phyloP scores from a whole-genome alignment of 2,329 filamentous ascomycete species.

The Didymella glomerata region DNA sequence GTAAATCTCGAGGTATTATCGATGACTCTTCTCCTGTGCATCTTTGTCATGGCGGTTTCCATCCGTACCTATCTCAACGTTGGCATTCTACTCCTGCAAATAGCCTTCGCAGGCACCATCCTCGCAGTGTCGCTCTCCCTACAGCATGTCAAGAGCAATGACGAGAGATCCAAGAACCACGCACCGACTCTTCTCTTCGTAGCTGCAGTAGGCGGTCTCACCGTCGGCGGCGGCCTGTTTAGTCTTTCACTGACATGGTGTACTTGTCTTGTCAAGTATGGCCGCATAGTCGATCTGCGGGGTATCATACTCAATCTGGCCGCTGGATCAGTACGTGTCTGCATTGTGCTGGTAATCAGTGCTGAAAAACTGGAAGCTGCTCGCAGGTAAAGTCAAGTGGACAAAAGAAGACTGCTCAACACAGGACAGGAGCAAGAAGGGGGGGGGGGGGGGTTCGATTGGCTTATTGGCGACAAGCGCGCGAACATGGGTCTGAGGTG shows the following conservation, averaged over 20 bases:
- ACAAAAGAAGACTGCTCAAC: background rate
- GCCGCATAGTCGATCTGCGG: background rate
- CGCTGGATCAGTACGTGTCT: background rate
- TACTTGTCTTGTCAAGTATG: background rate
- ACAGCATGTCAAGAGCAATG: background rate
- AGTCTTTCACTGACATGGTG: background rate
- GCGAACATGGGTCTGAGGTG: background rate
- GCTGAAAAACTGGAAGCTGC: background rate
- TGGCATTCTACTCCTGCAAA: background rate
- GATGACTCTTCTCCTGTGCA: background rate
- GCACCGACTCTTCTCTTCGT: background rate
- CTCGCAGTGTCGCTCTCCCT: background rate
- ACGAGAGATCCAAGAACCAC: background rate
- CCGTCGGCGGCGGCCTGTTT: background rate
- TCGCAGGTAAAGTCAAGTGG: background rate
- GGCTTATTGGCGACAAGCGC: background rate
- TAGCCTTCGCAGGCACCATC: background rate
- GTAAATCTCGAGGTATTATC: background rate
- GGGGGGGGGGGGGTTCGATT: too few species aligned
- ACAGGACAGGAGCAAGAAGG: too few species aligned
- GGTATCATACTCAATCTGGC: background rate
- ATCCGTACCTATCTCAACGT: background rate
- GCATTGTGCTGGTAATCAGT: background rate
- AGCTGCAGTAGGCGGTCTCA: background rate
- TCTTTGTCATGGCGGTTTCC: background rate